Base-by-base conservation (phyloP, 2,329 filamentous ascomycete genomes). In the Dactylellina drechsleri region DNA sequence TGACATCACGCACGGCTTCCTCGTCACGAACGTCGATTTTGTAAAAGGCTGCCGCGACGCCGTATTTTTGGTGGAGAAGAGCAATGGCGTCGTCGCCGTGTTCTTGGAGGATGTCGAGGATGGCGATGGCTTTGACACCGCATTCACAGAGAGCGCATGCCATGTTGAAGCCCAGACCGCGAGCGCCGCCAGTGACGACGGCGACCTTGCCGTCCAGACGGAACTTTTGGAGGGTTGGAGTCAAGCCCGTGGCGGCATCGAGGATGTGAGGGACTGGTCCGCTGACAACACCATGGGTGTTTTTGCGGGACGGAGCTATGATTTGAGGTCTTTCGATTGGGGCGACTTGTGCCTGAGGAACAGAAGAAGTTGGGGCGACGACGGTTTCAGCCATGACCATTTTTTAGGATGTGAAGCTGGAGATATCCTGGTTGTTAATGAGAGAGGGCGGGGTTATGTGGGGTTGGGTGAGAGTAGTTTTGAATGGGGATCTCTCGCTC, bases 101-200 rank as follows among this genome's bases (percentile, higher is more conserved):
- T 78, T 91, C 87, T 82, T 91, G 87, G 84, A 92, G 91, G 78
- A 90, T 89, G 79, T 93, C 91, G 80, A 93, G 89, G 80, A 93
- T 91, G 80, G 90, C 86, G 66, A 93, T 86, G 58, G 88, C 88
- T 83, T 90, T 89, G 58, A 90, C 89, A 71, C 91, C 91, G 62
- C 90, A 90, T 83, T 93, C 91, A 57, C 90, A 88, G 77, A 91
- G 89, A 66, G 90, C 91, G 76, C 90, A 88, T 56, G 91, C 90
- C 89, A 93, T 93, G 84, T 90, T 86, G 85, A 91, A 91, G 58
- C 91, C 91, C 4, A 93, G 85, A 80, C 91, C 91, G 79, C 91
- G 89, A 76, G 90, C 91, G 81, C 89, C 91, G 80, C 88, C 90
- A 81, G 90, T 92, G 79, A 92, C 82, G 77, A 92, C 85, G 78